Percentiles rank a stretch among this genome's conserved stretches.
These are phyloP conservation scores for Patellaria atrata DNA, from an alignment of 495 filamentous ascomycete species.

Conservation along the genomic window DNA sequence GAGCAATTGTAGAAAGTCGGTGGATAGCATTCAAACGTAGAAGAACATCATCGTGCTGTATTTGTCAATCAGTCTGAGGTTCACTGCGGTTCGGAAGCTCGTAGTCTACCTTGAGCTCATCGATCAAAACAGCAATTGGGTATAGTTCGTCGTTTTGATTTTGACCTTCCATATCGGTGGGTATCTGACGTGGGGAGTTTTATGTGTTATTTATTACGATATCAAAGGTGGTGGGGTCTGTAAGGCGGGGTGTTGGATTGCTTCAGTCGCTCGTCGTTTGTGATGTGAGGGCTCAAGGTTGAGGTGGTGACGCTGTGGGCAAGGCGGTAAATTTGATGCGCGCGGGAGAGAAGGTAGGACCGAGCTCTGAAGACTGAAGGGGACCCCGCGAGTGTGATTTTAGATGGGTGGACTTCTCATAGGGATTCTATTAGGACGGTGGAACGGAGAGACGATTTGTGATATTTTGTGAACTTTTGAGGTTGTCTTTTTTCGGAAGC, in stretches of 20 bases:
- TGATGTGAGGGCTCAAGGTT: background rate
- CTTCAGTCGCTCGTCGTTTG: background rate
- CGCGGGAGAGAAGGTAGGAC: too few species aligned
- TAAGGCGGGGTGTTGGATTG: background rate
- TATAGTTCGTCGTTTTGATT: constrained; percentile 90
- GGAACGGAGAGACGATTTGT: too few species aligned
- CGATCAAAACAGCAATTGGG: constrained; percentile 97
- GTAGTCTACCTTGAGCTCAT: constrained; percentile 99
- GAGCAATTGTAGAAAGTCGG: constrained; percentile 91
- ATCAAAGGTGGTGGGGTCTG: background rate
- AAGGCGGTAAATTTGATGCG: constrained; percentile 1
- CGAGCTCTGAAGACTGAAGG: too few species aligned
- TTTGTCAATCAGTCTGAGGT: constrained; percentile 3
- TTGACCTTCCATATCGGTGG: constrained; percentile 63
- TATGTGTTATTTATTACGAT: constrained; percentile 1
- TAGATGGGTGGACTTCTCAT: too few species aligned
- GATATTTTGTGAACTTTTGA: too few species aligned
- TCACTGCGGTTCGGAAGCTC: constrained; percentile 6
- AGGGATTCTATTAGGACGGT: too few species aligned
- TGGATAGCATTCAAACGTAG: constrained; percentile 97
- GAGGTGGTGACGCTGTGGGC: constrained; percentile 1
- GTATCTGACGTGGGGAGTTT: constrained; percentile 1
- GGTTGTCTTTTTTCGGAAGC: too few species aligned
- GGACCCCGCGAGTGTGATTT: too few species aligned
- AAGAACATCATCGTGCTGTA: constrained; percentile 91